Base-by-base conservation (phyloP, 805 yeast genomes). In the Pichia kluyveri region DNA sequence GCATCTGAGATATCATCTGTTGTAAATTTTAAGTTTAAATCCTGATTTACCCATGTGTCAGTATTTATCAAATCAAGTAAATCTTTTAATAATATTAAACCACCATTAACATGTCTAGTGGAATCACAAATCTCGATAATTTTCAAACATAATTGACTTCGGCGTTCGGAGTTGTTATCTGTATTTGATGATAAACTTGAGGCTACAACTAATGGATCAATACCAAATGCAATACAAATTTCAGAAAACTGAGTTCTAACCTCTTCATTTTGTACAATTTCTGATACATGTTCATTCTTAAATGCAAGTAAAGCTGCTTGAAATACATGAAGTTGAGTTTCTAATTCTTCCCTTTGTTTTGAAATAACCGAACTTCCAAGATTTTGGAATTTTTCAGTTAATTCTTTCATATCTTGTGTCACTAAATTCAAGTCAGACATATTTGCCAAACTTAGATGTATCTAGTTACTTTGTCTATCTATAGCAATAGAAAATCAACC, bases 171-270 rank as follows among this genome's bases (percentile, higher is more conserved):
- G 15, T 57, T 60, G 43, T 58, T 62, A 14, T 37, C 23, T 9
- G 26, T n/a, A 18, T 37, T 11, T n/a, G 19, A n/a, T 2, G 23
- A 37, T 18, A 73, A 59, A 8, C 51, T 46, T 7, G 56, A 50
- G 0, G 61, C 62, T 46, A 62, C 59, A n/a, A 71, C 69, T 28
- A 90, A 62, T 0, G 96, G 93, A 61, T 90, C 96, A 18, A 89
- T 82, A 1, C 96, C 96, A 30, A 89, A 81, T 55, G 82, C 77
- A 5, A 75, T 69, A 58, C 96, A 88, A 69, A 90, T 81, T 50
- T 76, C 75, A 37, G 86, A 79, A 62, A 89, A 87, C 59, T 86
- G 82, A 30, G 74, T 68, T 31, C 95, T 69, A 57, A 88, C 76
- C 48, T 78, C 78, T 0, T 82, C 72, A 60, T 86, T 82, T 42